Percentiles rank a stretch among this genome's conserved stretches.
Evolutionary conservation across 2,329 filamentous ascomycete genomes (phyloP).

Genomic region (Cercospora berteroae): DNA sequence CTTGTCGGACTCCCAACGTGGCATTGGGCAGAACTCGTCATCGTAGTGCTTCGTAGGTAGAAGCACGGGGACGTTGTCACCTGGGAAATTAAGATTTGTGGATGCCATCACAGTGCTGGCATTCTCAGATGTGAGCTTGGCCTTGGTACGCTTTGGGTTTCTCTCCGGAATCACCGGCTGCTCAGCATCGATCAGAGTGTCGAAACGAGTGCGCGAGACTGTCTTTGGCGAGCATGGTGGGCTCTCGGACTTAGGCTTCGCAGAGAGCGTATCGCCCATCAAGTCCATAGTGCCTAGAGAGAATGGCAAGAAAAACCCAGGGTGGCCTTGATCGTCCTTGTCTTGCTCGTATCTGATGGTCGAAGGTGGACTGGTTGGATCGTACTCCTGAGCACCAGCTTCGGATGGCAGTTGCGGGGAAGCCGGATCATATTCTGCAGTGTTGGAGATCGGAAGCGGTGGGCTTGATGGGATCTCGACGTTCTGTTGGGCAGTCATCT

Average conservation of each 20-base stretch:
- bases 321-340: background rate
- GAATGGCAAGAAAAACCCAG: constrained; percentile 25
- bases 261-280: constrained; percentile 17
- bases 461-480: constrained; percentile 31
- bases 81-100: constrained; percentile 19
- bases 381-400: constrained; percentile 30
- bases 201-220: constrained; percentile 15
- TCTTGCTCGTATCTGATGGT: constrained; percentile 13
- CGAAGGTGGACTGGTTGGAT: constrained; percentile 32
- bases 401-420: constrained; percentile 24
- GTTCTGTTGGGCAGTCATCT: constrained; percentile 6
- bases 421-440: constrained; percentile 32
- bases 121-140: constrained; percentile 34
- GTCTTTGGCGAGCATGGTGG: constrained; percentile 44
- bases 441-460: constrained; percentile 25
- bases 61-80: constrained; percentile 30
- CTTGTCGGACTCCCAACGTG: constrained; percentile 17
- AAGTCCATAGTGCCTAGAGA: constrained; percentile 9
- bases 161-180: constrained; percentile 8
- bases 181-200: background rate
- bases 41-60: constrained; percentile 21
- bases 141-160: constrained; percentile 9
- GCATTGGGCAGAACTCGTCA: constrained; percentile 12
- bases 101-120: constrained; percentile 35
- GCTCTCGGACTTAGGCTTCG: constrained; percentile 25